These are phyloP conservation scores for Sordariomycetes sp. DNA, from an alignment of 2,329 filamentous ascomycete species.

Conservation along the genomic window DNA sequence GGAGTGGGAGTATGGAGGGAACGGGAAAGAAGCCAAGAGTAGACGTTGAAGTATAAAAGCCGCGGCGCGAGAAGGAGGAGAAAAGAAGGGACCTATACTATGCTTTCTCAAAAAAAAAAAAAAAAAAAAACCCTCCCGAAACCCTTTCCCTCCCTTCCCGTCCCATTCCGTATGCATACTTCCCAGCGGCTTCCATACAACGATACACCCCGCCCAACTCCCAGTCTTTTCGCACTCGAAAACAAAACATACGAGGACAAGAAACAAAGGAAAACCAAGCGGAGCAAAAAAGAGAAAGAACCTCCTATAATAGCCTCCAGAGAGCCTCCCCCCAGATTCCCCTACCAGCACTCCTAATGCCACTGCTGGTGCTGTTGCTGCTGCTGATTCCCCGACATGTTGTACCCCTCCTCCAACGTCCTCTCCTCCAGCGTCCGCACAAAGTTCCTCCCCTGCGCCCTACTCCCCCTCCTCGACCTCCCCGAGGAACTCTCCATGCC, in stretches of 20 bases:
- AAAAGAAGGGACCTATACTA: conserved; percentile 1
- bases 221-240: neutral
- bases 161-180: neutral
- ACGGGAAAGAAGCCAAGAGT: conserved; percentile 7
- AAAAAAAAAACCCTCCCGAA: neutral
- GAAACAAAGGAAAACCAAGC: neutral
- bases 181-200: neutral
- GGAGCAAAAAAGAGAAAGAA: neutral
- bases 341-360: conserved; percentile 41
- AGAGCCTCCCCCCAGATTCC: neutral
- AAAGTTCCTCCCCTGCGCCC: conserved; percentile 67
- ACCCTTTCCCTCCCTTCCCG: neutral
- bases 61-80: neutral
- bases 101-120: neutral
- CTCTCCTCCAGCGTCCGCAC: conserved; percentile 91
- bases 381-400: conserved; percentile 46
- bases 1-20: conserved; percentile 8
- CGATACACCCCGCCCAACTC: neutral
- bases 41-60: neutral
- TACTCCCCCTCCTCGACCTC: conserved; percentile 59
- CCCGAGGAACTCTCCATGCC: conserved; percentile 44
- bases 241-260: neutral
- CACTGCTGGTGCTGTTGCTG: no score
- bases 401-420: conserved; percentile 81
- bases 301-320: neutral